Evolutionary conservation across 257 asterid species (phyloP), one percentile per base, ranked within the genome.

Genomic region (Coffea eugenioides): DNA sequence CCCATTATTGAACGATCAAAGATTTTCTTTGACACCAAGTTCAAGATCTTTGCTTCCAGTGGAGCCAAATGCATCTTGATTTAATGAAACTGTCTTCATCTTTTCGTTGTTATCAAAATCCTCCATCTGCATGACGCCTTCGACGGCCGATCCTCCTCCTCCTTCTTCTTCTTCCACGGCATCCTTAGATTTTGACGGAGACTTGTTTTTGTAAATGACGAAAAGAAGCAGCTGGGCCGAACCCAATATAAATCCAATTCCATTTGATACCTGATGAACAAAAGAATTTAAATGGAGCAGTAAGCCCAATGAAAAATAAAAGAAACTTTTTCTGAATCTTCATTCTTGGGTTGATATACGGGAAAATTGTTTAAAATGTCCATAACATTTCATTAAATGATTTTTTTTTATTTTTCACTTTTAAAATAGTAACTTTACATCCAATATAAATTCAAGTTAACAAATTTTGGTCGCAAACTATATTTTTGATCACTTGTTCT

Each of bases 211-310:
- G 80, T 92, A 90, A 1, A 89, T 59, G 21, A 25, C 4, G 71
- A 88, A 90, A 15, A 91, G 66, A 0, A 85, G 43, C 54, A 92
- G 54, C 78, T 93, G 98, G 79, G 88, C 85, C 0, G 90, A 71
- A 5, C 96, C 91, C 82, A 91, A 82, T 31, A 88, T 0, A 59
- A 92, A 88, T 18, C 97, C 97, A 20, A 89, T 64, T 67, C 86
- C 97, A 74, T 89, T 93, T 31, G 96, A 92, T 74, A 93, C 84
- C 98, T 31, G 34, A 31, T 1, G 34, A 31, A 31, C 34, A 31
- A 31, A 31, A 31, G 34, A 31, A 31, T 31, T 31, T 31, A 31
- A 31, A 31, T 93, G 82, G 39, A 51, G 62, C 4, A 4, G 62
- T 7, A 39, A 39, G 43, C 43, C 43, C 43, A 39, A 3, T 39